Evolutionary conservation across 2,329 filamentous ascomycete genomes (phyloP).

Genomic region (Ambrosiella xylebori): DNA sequence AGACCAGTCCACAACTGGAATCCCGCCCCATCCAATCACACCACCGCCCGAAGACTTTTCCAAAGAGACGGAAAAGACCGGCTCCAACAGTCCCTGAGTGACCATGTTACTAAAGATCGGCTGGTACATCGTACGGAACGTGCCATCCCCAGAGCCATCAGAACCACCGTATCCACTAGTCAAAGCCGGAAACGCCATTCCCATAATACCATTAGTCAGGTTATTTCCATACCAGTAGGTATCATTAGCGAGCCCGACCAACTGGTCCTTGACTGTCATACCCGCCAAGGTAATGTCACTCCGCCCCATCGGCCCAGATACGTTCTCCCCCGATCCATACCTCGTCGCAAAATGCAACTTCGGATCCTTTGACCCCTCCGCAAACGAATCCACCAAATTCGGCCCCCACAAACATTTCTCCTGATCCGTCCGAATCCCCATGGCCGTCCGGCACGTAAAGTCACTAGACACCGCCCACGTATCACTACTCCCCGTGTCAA

Average conservation of each 20-base stretch:
- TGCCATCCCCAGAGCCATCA: neutral
- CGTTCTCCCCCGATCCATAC: conserved; percentile 32
- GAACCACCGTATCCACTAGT: conserved; percentile 26
- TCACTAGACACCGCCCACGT: conserved; percentile 29
- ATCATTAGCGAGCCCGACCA: conserved; percentile 31
- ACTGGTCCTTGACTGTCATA: conserved; percentile 27
- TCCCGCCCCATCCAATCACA: conserved; percentile 29
- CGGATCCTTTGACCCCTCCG: conserved; percentile 20
- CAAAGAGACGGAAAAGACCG: conserved; percentile 31
- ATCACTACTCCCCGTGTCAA: conserved; percentile 36
- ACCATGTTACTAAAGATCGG: conserved; percentile 33
- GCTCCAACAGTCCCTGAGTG: conserved; percentile 26
- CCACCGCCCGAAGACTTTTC: conserved; percentile 29
- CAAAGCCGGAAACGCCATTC: conserved; percentile 32
- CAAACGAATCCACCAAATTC: conserved; percentile 24
- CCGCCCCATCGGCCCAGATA: conserved; percentile 30
- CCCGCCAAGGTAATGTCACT: conserved; percentile 30
- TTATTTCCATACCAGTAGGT: conserved; percentile 37
- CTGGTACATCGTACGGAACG: conserved; percentile 24
- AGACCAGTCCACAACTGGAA: conserved; percentile 23
- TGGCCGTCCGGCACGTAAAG: conserved; percentile 26
- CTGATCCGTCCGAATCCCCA: conserved; percentile 19
- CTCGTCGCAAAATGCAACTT: conserved; percentile 29
- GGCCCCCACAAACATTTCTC: conserved; percentile 26
- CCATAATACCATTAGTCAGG: conserved; percentile 32